Evolutionary conservation across 495 filamentous ascomycete species (phyloP), one percentile per base, ranked within the genome.

Genomic region (Aspergillus baeticus): DNA sequence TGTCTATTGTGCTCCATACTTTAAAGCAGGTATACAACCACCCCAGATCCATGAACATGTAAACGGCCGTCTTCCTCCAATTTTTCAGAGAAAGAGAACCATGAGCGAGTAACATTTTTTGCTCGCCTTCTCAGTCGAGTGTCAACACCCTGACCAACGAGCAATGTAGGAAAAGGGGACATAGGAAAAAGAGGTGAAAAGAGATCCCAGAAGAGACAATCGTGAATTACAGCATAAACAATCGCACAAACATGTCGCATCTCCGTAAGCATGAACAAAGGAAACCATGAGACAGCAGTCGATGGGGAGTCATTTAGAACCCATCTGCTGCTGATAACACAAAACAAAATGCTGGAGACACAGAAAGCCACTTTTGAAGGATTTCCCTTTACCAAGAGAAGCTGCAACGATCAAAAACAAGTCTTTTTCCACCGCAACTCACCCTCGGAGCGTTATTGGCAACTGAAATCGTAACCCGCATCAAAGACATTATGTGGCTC

Each of bases 331-430:
- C 60, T 61, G 67, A 59, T 62, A 63, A 67, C 54, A 57, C 26
- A 65, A 66, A 60, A 62, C 51, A 62, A 68, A 65, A 69, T 70
- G 63, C 63, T 70, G 58, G 64, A 69, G 68, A 72, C 64, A 70
- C 68, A 77, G 69, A 69, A 77, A 77, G 71, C 74, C 72, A 77
- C 74, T 68, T 77, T 75, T 76, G 58, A 69, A 63, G 59, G 57
- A 57, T 63, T 62, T 54, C 63, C 58, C 60, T 68, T 61, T 63
- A 60, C 63, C 63, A 62, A 65, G 59, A 63, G 61, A 65, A 61
- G 63, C 61, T 52, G 55, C 51, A 60, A 63, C 61, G 63, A 69
- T 62, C 60, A 61, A 55, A 63, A 63, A 56, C 54, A 58, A 6
- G 52, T 58, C 57, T 62, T 59, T 54, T 60, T 54, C 59, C 63